Evolutionary conservation across 768 basidiomycete genomes (phyloP).

Genomic region (Lanmaoa rubissima): DNA sequence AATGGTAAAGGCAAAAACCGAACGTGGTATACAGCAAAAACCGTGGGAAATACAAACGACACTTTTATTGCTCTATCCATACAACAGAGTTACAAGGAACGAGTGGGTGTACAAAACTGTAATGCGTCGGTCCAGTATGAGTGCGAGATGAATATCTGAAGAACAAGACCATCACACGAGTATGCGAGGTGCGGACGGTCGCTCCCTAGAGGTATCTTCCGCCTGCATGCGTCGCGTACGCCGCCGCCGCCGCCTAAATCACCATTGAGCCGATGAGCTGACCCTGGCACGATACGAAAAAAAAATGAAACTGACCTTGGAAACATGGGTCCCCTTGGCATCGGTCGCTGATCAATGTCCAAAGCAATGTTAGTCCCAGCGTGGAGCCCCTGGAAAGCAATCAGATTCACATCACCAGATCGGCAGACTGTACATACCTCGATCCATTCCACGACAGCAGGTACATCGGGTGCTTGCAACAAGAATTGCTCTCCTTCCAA

Average conservation of each 20-base stretch:
- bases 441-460: slow-evolving; percentile 91
- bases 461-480: slow-evolving; percentile 80
- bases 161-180: background rate
- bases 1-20: slow-evolving; percentile 31
- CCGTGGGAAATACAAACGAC: slow-evolving; percentile 27
- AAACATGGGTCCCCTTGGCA: slow-evolving; percentile 89
- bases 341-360: slow-evolving; percentile 86
- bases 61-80: background rate
- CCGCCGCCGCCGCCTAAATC: slow-evolving; percentile 28
- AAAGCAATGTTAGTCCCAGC: slow-evolving; percentile 88
- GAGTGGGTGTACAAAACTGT: background rate
- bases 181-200: background rate
- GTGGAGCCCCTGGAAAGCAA: slow-evolving; percentile 69
- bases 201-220: slow-evolving; percentile 4
- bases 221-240: slow-evolving; percentile 21
- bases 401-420: background rate
- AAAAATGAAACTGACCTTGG: slow-evolving; percentile 50
- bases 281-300: background rate
- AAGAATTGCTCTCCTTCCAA: slow-evolving; percentile 97
- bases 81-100: background rate
- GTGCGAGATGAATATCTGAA: background rate
- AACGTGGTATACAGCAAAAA: slow-evolving; percentile 28
- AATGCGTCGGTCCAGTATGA: background rate
- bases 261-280: background rate
- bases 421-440: slow-evolving; percentile 54